Conservation (phyloP, 257 asterid genomes). For the Solanum tarijense region DNA sequence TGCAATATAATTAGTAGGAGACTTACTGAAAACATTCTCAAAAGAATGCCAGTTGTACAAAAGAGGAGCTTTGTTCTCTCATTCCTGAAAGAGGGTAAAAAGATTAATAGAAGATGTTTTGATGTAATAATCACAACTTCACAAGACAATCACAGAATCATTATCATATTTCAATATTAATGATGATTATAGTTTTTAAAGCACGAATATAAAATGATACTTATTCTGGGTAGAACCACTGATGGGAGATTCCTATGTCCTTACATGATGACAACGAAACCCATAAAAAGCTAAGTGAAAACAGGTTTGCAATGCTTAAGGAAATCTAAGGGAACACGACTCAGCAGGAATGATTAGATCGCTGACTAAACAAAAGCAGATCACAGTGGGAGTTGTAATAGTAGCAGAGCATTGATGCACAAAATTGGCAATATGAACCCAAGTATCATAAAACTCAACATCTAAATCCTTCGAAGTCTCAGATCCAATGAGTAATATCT, state of each 20-base stretch:
- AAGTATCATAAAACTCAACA: background rate
- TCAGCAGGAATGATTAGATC: background rate
- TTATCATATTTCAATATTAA: background rate
- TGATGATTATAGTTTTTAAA: background rate
- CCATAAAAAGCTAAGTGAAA: background rate
- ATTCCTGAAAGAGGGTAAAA: slow-evolving; percentile 43
- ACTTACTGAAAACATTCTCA: slow-evolving; percentile 89
- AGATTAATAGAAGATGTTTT: background rate
- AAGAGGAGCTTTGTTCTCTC: slow-evolving; percentile 88
- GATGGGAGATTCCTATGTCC: background rate
- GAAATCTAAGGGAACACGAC: background rate
- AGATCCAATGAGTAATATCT: background rate
- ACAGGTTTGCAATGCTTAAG: background rate
- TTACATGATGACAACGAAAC: background rate
- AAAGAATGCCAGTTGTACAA: slow-evolving; percentile 97
- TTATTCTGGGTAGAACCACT: background rate
- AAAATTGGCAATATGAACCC: background rate
- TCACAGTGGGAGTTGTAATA: background rate
- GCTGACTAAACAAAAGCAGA: background rate
- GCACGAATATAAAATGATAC: background rate
- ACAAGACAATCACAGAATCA: background rate
- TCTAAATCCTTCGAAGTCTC: background rate
- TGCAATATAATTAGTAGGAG: background rate
- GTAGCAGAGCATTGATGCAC: background rate
- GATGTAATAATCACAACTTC: background rate